Base-by-base conservation (phyloP, 257 asterid genomes). In the Plectranthus barbatus region DNA sequence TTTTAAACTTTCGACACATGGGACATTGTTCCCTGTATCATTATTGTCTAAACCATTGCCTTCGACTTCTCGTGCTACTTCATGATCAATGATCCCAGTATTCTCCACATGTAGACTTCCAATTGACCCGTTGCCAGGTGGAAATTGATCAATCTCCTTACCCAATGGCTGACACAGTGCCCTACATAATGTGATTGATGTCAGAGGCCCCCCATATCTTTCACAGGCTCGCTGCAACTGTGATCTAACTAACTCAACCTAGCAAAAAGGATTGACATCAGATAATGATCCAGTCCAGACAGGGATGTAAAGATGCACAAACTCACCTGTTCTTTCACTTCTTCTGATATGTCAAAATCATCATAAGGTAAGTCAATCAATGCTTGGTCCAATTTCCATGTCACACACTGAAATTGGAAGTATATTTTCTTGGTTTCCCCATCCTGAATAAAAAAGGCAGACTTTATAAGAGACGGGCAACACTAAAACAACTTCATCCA, bases 261-360 rank as follows among this genome's bases (percentile, higher is more conserved):
- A 91, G 75, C 36, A 36, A 60, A 72, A 12, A 33, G 36, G 31
- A 47, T 45, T 45, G n/a, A 70, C 64, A 59, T 73, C 60, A 77
- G 47, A 60, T 56, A 26, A 26, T 36, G 57, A 34, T 55, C 55
- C 29, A 71, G 34, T 40, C 8, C 26, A 57, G 33, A 45, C 17
- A 46, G 24, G 56, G 63, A 10, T n/a, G 33, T 1, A 48, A 41
- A 66, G 40, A 71, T 26, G 66, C 62, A 67, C 60, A 64, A 33
- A 67, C 74, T 62, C 39, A 87, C 99, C 95, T 93, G 99, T 69
- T 89, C 99, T 58, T 77, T 83, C 18, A 93, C 97, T 84, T 93
- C 99, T 78, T 93, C 97, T n/a, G 99, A 86, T 71, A 90, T 78
- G 49, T 93, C 91, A 58, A 86, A 81, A 39, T 84, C 83, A 59